These are phyloP conservation scores for Fusarium bulbicola DNA, from an alignment of 2,329 filamentous ascomycete genomes.

Conservation along the genomic window DNA sequence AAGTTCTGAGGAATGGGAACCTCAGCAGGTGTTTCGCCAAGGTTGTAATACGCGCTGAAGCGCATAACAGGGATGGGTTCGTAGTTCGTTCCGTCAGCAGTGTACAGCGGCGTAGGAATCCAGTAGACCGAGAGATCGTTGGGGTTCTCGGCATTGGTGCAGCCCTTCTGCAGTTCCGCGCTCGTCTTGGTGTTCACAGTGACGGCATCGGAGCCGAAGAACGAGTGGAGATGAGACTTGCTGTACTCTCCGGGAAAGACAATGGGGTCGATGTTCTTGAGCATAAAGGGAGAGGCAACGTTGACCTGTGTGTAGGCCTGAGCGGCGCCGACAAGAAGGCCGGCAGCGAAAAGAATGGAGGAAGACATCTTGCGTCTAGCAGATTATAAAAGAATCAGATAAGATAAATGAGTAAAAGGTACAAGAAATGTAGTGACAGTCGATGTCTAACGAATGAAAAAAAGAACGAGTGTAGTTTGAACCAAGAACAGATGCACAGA, in stretches of 20 bases:
- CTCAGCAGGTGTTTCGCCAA: conserved; percentile 51
- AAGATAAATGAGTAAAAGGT: not conserved
- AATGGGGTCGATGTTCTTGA: conserved; percentile 49
- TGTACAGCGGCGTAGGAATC: conserved; percentile 54
- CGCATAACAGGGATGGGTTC: conserved; percentile 46
- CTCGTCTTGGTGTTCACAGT: conserved; percentile 44
- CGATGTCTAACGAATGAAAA: conserved; percentile 28
- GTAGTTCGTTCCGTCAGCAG: conserved; percentile 44
- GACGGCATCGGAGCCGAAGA: conserved; percentile 48
- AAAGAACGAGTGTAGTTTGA: conserved; percentile 10
- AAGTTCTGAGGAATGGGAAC: conserved; percentile 56
- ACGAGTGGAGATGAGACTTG: conserved; percentile 48
- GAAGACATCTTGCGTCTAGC: conserved; percentile 31
- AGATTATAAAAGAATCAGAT: not conserved
- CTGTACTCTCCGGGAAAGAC: conserved; percentile 45
- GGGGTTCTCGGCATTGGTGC: conserved; percentile 55
- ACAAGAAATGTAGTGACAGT: conserved; percentile 24
- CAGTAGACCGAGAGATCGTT: conserved; percentile 59
- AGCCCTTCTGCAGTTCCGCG: conserved; percentile 51
- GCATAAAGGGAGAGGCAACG: conserved; percentile 39
- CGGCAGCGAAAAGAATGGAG: conserved; percentile 23
- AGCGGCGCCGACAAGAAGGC: conserved; percentile 24
- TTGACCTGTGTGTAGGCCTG: conserved; percentile 37
- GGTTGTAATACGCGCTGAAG: conserved; percentile 58
- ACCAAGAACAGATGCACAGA: not conserved